Evolutionary conservation across 2,329 filamentous ascomycete species (phyloP).

Genomic region (Sporothrix luriei): DNA sequence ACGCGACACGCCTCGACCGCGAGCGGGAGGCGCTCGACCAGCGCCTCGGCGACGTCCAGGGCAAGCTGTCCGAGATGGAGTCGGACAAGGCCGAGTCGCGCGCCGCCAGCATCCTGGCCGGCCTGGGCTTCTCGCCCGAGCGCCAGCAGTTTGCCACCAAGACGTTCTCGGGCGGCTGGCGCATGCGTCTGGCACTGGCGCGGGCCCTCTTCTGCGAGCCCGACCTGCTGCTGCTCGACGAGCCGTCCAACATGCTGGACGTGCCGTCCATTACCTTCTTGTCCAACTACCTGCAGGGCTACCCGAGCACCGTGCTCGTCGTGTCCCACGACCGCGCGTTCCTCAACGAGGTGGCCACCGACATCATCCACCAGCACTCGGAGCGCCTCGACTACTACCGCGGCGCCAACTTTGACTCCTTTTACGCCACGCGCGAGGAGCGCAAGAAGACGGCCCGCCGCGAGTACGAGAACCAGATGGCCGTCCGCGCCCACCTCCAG

Average conservation of each 20-base stretch:
- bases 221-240: slow-evolving; percentile 91
- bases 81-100: slow-evolving; percentile 96
- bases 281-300: slow-evolving; percentile 89
- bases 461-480: slow-evolving; percentile 99
- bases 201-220: slow-evolving; percentile 97
- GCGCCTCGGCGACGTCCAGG: slow-evolving; percentile 86
- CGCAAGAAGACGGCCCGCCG: slow-evolving; percentile 93
- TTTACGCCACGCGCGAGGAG: slow-evolving; percentile 97
- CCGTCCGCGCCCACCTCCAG: slow-evolving; percentile 86
- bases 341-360: slow-evolving; percentile 97
- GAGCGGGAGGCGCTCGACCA: slow-evolving; percentile 89
- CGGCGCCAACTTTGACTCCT: slow-evolving; percentile 93
- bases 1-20: slow-evolving; percentile 80
- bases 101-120: slow-evolving; percentile 92
- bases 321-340: slow-evolving; percentile 99
- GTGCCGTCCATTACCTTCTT: slow-evolving; percentile 99
- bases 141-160: slow-evolving; percentile 90
- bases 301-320: slow-evolving; percentile 92
- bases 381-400: slow-evolving; percentile 98
- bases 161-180: slow-evolving; percentile 99
- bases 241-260: slow-evolving; percentile 99
- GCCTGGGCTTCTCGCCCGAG: slow-evolving; percentile 93
- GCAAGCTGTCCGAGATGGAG: slow-evolving; percentile 96
- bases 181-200: slow-evolving; percentile 94
- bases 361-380: slow-evolving; percentile 98